These are phyloP conservation scores for Talaromyces sp. DNA, from an alignment of 2,329 filamentous ascomycete genomes.

Conservation along the genomic window DNA sequence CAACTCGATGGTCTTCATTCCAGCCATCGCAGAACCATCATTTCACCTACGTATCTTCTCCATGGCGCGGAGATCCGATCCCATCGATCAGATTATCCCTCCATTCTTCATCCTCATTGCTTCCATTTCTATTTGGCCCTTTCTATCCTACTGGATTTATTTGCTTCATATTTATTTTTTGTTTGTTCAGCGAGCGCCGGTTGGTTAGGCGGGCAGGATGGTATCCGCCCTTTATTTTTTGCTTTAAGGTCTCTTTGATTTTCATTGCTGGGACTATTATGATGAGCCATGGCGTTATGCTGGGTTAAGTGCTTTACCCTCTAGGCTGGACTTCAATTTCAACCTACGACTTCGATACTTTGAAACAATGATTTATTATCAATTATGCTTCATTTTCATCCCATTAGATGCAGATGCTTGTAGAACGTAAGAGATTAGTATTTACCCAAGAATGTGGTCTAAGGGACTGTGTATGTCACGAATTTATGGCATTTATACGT, in stretches of 20 bases:
- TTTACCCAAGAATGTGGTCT: no score
- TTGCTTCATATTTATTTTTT: neutral
- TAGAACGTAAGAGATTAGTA: no score
- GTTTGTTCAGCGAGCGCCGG: slow-evolving; percentile 7
- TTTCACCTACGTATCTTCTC: no score
- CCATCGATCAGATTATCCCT: neutral
- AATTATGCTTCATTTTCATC: no score
- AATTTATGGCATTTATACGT: no score
- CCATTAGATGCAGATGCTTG: no score
- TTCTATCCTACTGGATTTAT: neutral
- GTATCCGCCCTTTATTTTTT: neutral
- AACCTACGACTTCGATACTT: neutral
- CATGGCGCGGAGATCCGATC: no score
- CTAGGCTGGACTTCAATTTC: neutral
- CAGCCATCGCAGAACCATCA: neutral
- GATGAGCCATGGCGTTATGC: slow-evolving; percentile 21
- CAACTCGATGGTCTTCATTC: neutral
- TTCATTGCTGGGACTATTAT: slow-evolving; percentile 12
- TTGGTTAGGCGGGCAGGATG: neutral
- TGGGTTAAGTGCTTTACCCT: neutral
- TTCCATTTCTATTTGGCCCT: neutral
- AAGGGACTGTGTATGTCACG: no score
- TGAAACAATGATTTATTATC: no score
- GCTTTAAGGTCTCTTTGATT: neutral
- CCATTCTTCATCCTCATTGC: neutral